phyloP scores from a whole-genome alignment of 345 rosid species.

The Salix suchowensis region DNA sequence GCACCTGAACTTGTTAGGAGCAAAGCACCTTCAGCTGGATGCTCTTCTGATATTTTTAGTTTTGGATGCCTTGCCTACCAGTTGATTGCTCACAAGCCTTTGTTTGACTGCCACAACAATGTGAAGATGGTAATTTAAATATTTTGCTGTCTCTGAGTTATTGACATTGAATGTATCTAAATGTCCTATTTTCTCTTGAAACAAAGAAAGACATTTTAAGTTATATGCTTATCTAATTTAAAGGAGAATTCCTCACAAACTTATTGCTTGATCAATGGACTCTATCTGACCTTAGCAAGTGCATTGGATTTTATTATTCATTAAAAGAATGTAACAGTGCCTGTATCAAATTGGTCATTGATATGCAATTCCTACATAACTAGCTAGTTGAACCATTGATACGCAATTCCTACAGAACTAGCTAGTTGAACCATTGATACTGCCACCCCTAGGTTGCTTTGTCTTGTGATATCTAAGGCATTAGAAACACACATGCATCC shows the following conservation, averaged over 20 bases:
- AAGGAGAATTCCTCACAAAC: neutral
- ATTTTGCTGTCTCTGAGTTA: neutral
- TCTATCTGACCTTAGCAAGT: neutral
- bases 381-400: neutral
- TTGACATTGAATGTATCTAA: neutral
- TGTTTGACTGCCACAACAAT: conserved; percentile 91
- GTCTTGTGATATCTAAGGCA: neutral
- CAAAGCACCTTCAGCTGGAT: conserved; percentile 64
- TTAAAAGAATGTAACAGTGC: neutral
- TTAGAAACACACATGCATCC: no score
- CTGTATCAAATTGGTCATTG: neutral
- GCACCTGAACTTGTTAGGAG: conserved; percentile 91
- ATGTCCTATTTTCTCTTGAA: neutral
- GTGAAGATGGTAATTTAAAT: conserved; percentile 75
- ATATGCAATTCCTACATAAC: neutral
- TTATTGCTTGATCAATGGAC: neutral
- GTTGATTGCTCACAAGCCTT: conserved; percentile 81
- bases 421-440: neutral
- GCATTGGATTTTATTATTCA: neutral
- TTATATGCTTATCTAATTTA: neutral
- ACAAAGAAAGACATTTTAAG: neutral
- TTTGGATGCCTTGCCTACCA: conserved; percentile 93
- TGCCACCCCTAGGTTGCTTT: neutral
- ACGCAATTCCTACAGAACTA: neutral
- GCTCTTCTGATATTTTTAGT: conserved; percentile 83